phyloP scores from a whole-genome alignment of 257 asterid species.

The Plantago ovata region DNA sequence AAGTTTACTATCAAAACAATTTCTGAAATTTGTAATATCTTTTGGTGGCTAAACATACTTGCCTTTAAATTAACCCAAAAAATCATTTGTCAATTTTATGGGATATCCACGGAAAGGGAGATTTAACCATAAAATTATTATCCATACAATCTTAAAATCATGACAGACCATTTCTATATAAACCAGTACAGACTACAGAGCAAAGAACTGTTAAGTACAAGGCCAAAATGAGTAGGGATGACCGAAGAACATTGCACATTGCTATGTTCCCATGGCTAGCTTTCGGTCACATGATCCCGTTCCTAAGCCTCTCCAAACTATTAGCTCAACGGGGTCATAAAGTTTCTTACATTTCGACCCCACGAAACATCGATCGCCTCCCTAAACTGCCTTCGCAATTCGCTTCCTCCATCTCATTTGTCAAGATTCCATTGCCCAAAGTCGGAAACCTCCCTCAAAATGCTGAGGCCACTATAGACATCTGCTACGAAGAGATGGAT shows the following conservation, averaged over 20 bases:
- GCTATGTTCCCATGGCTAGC: slow-evolving; percentile 57
- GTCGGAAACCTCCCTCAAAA: slow-evolving; percentile 12
- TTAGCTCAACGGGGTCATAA: slow-evolving; percentile 40
- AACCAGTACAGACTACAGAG: too few species aligned
- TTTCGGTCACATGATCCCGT: slow-evolving; percentile 52
- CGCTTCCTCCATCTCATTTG: slow-evolving; percentile 19
- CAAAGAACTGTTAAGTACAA: too few species aligned
- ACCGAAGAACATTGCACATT: slow-evolving; percentile 21
- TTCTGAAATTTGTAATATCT: too few species aligned
- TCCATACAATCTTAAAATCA: too few species aligned
- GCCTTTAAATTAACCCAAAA: too few species aligned
- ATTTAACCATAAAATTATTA: too few species aligned
- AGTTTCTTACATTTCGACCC: slow-evolving; percentile 43
- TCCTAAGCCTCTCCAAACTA: slow-evolving; percentile 38
- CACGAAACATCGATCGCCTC: slow-evolving; percentile 44
- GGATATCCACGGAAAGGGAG: too few species aligned
- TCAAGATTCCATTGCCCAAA: slow-evolving; percentile 36
- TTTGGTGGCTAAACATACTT: too few species aligned
- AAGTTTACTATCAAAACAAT: too few species aligned
- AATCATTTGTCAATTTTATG: too few species aligned
- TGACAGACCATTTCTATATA: too few species aligned
- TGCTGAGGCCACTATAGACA: slow-evolving; percentile 24
- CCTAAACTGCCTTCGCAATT: slow-evolving; percentile 33
- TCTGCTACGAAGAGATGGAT: slow-evolving; percentile 2
- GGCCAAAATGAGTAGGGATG: not conserved